Evolutionary conservation across 192 early-diverging fungal genomes (phyloP).

Genomic region (Mortierella hygrophila): DNA sequence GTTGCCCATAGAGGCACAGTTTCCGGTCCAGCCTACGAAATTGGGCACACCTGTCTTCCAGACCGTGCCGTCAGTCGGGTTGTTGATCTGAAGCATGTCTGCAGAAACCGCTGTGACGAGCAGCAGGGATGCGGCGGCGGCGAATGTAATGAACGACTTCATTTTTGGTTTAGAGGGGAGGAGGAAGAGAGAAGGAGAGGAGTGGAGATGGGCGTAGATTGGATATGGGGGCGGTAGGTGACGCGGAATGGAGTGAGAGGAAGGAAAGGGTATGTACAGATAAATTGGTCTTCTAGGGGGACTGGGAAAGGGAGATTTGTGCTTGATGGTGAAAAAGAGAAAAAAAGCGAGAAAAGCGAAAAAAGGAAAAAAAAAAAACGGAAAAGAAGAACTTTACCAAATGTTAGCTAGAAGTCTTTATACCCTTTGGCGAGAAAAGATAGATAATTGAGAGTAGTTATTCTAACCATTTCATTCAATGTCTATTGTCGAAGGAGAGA

Average conservation of each 20-base stretch:
- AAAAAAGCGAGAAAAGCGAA: background rate
- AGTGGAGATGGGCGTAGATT: background rate
- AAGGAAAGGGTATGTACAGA: background rate
- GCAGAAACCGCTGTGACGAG: slow-evolving; percentile 16
- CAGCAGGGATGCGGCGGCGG: slow-evolving; percentile 4
- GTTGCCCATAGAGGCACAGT: slow-evolving; percentile 54
- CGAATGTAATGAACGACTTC: slow-evolving; percentile 17
- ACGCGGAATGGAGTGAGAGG: background rate
- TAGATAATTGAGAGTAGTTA: background rate
- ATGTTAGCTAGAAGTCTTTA: slow-evolving; percentile 20
- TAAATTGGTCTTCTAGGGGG: background rate
- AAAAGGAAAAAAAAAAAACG: background rate
- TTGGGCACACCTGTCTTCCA: slow-evolving; percentile 47
- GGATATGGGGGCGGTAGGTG: background rate
- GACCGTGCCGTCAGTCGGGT: slow-evolving; percentile 43
- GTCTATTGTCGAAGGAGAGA: background rate
- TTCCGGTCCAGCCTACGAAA: slow-evolving; percentile 52
- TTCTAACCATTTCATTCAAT: background rate
- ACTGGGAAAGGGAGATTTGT: background rate
- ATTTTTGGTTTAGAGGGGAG: slow-evolving; percentile 1
- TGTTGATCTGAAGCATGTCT: slow-evolving; percentile 56
- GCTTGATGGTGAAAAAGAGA: background rate
- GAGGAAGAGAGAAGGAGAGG: background rate
- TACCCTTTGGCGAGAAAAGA: background rate
- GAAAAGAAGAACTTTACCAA: slow-evolving; percentile 16